phyloP scores from a whole-genome alignment of 2,329 filamentous ascomycete genomes.

The Ambrosiella xylebori region DNA sequence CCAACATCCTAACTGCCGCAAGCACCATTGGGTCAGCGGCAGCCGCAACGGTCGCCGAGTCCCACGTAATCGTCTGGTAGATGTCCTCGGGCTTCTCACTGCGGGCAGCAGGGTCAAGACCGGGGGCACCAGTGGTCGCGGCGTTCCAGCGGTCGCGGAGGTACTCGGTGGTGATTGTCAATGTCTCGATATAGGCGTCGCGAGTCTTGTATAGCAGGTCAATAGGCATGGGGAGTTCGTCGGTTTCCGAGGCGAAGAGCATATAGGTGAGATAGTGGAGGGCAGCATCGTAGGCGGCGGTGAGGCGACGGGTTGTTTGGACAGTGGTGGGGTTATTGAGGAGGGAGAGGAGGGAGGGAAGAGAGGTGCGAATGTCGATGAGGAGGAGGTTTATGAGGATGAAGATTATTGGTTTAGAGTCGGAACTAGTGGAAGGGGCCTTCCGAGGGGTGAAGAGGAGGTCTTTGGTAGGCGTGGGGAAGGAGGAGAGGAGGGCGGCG shows the following conservation, averaged over 20 bases:
- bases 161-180: conserved; percentile 46
- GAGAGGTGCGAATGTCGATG: conserved; percentile 46
- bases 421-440: conserved; percentile 33
- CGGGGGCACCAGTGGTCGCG: conserved; percentile 42
- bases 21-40: conserved; percentile 41
- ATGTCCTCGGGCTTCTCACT: conserved; percentile 26
- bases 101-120: conserved; percentile 41
- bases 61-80: conserved; percentile 38
- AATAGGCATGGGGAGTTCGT: conserved; percentile 14
- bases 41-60: conserved; percentile 31
- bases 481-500: conserved; percentile 38
- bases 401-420: conserved; percentile 21
- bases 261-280: conserved; percentile 43
- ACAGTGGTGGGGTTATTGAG: conserved; percentile 39
- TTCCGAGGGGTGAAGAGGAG: conserved; percentile 34
- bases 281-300: conserved; percentile 44
- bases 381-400: conserved; percentile 47
- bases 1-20: conserved; percentile 37
- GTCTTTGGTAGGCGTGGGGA: conserved; percentile 27
- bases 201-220: conserved; percentile 41
- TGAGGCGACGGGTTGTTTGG: conserved; percentile 33
- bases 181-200: conserved; percentile 42
- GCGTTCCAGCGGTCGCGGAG: conserved; percentile 55
- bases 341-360: conserved; percentile 40
- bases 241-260: conserved; percentile 32